These are phyloP conservation scores for Trichoderma simmonsii DNA, from an alignment of 2,329 filamentous ascomycete genomes.

Conservation along the genomic window DNA sequence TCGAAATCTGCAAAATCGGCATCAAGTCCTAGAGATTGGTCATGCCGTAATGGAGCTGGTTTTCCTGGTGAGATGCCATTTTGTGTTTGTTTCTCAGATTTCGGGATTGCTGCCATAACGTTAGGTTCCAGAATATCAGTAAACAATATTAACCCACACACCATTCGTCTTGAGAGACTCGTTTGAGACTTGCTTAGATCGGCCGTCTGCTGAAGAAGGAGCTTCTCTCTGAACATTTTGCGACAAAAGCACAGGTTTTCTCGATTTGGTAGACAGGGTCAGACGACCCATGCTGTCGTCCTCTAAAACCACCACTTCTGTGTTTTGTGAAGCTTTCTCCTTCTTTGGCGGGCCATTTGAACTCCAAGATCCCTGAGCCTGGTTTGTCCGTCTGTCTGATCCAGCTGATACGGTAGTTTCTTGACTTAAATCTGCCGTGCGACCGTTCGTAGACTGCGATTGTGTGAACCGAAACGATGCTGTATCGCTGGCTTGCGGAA, in stretches of 20 bases:
- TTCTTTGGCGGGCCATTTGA: constrained; percentile 26
- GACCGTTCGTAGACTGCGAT: constrained; percentile 24
- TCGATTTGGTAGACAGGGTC: constrained; percentile 42
- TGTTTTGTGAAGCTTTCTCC: constrained; percentile 25
- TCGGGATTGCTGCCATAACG: neutral
- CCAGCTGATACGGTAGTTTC: neutral
- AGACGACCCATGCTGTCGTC: constrained; percentile 45
- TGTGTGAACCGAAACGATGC: constrained; percentile 27
- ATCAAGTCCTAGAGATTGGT: constrained; percentile 24
- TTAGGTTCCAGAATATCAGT: neutral
- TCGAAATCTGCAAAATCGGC: constrained; percentile 38
- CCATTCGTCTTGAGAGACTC: constrained; percentile 15
- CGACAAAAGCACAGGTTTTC: constrained; percentile 43
- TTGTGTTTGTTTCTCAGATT: constrained; percentile 25
- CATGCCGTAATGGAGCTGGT: constrained; percentile 23
- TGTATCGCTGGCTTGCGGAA: constrained; percentile 33
- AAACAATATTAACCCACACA: neutral
- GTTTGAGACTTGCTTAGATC: constrained; percentile 22
- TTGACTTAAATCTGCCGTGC: constrained; percentile 1
- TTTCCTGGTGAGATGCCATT: constrained; percentile 29
- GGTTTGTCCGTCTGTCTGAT: neutral
- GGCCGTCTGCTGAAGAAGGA: constrained; percentile 31
- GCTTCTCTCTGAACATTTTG: constrained; percentile 43
- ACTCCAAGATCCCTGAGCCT: constrained; percentile 10
- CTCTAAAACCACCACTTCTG: constrained; percentile 28